A percentile compares a stretch with the other conserved stretches of the same genome.
Evolutionary conservation across 257 asterid genomes (phyloP).

Genomic region (Scutellaria minor): DNA sequence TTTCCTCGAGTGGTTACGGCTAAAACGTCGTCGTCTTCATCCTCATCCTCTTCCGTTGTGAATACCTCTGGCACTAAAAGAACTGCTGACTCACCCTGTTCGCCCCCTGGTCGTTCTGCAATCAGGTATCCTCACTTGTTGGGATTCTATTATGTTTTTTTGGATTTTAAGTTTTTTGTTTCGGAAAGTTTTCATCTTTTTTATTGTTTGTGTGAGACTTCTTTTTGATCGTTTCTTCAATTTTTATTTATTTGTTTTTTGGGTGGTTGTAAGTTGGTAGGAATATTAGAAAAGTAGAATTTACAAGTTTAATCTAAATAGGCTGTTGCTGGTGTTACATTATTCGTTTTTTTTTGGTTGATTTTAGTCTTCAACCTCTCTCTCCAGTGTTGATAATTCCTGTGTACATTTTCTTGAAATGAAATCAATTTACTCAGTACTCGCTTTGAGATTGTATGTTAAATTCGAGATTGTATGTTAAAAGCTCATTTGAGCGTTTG

Average conservation of each 20-base stretch:
- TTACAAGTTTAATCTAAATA: constrained; percentile 5
- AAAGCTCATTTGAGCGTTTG: too few relatives aligned
- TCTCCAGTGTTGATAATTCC: too few relatives aligned
- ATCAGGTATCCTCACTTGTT: constrained; percentile 44
- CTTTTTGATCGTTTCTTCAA: too few relatives aligned
- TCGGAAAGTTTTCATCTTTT: too few relatives aligned
- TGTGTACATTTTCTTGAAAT: background rate
- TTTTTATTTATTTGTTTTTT: background rate
- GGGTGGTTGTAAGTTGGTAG: background rate
- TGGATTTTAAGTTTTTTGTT: background rate
- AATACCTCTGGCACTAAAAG: constrained; percentile 64
- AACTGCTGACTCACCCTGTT: constrained; percentile 73
- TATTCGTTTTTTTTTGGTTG: background rate
- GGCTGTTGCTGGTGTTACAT: constrained; percentile 24
- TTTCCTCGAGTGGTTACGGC: constrained; percentile 28
- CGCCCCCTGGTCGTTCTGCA: constrained; percentile 74
- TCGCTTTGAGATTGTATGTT: too few relatives aligned
- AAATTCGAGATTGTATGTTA: too few relatives aligned
- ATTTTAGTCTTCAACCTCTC: too few relatives aligned
- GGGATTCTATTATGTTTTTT: background rate
- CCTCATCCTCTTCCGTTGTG: constrained; percentile 52
- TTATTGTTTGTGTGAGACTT: background rate
- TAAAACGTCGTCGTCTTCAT: constrained; percentile 46
- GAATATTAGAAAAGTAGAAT: background rate
- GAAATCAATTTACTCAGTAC: background rate